Evolutionary conservation across 2,329 filamentous ascomycete species (phyloP).

Genomic region (Truncatella angustata): DNA sequence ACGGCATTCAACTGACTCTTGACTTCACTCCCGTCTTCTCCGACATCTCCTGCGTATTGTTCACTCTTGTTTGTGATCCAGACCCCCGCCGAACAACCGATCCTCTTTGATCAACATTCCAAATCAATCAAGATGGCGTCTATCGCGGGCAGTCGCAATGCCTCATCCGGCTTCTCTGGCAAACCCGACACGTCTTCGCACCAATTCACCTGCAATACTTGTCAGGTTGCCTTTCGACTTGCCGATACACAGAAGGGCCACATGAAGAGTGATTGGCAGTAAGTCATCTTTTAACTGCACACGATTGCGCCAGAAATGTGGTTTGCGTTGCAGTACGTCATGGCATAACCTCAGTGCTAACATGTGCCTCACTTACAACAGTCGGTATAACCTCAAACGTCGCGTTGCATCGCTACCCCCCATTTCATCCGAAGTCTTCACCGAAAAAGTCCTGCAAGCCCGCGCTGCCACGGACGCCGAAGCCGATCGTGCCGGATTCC

Average conservation of each 20-base stretch:
- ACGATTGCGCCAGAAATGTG: too few relatives aligned
- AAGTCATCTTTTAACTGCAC: too few relatives aligned
- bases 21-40: too few relatives aligned
- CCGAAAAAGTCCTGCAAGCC: constrained; percentile 91
- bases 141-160: constrained; percentile 31
- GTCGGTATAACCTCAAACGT: constrained; percentile 94
- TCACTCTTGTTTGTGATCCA: too few relatives aligned
- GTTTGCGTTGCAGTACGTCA: too few relatives aligned
- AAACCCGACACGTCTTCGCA: constrained; percentile 50
- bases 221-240: constrained; percentile 92
- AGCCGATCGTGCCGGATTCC: constrained; percentile 84
- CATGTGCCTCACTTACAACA: constrained; percentile 30
- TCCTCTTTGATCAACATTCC: background rate
- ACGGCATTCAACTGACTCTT: background rate
- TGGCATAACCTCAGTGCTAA: too few relatives aligned
- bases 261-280: constrained; percentile 99
- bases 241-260: constrained; percentile 90
- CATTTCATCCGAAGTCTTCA: constrained; percentile 88
- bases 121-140: constrained; percentile 45
- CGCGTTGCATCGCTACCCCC: constrained; percentile 87
- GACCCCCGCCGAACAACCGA: background rate
- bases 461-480: constrained; percentile 82
- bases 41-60: too few relatives aligned
- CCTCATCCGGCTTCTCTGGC: constrained; percentile 21
- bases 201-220: constrained; percentile 97